phyloP scores from a whole-genome alignment of 2,329 filamentous ascomycete species.

The Xylaria sp. region DNA sequence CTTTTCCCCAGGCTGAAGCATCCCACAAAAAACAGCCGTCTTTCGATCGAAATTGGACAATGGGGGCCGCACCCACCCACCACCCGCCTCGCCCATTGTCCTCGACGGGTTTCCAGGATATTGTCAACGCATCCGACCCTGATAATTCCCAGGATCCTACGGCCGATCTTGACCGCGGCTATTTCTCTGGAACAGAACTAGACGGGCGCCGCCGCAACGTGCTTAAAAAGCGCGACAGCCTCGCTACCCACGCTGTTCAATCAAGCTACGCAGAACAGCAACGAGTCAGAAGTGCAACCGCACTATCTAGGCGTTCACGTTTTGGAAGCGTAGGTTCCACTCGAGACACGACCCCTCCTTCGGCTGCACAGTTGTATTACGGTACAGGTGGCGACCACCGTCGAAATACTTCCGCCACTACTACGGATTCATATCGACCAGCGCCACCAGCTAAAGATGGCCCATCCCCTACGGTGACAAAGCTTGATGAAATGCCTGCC shows the following conservation, averaged over 20 bases:
- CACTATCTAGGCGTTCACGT: slow-evolving; percentile 77
- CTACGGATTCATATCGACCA: slow-evolving; percentile 65
- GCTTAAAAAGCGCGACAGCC: slow-evolving; percentile 80
- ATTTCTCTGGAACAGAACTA: slow-evolving; percentile 90
- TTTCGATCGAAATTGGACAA: slow-evolving; percentile 77
- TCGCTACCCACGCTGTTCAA: slow-evolving; percentile 71
- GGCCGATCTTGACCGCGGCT: slow-evolving; percentile 82
- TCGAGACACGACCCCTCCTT: slow-evolving; percentile 68
- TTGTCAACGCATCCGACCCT: slow-evolving; percentile 53
- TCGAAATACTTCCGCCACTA: slow-evolving; percentile 70
- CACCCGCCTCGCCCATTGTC: slow-evolving; percentile 61
- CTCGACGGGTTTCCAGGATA: slow-evolving; percentile 62
- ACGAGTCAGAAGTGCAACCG: slow-evolving; percentile 71
- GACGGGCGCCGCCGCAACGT: slow-evolving; percentile 79
- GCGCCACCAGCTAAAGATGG: slow-evolving; percentile 64
- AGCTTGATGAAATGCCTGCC: slow-evolving; percentile 60
- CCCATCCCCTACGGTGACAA: slow-evolving; percentile 68
- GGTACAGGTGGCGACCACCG: slow-evolving; percentile 64
- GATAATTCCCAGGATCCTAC: slow-evolving; percentile 58
- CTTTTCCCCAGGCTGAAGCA: slow-evolving; percentile 55
- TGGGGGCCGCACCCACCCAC: slow-evolving; percentile 62
- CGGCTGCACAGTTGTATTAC: slow-evolving; percentile 78
- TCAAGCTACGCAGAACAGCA: slow-evolving; percentile 83
- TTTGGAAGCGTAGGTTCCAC: slow-evolving; percentile 83
- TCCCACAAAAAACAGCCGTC: slow-evolving; percentile 74